These are phyloP conservation scores for Trametes versicolor DNA, from an alignment of 1,284 basidiomycete genomes.

Conservation along the genomic window DNA sequence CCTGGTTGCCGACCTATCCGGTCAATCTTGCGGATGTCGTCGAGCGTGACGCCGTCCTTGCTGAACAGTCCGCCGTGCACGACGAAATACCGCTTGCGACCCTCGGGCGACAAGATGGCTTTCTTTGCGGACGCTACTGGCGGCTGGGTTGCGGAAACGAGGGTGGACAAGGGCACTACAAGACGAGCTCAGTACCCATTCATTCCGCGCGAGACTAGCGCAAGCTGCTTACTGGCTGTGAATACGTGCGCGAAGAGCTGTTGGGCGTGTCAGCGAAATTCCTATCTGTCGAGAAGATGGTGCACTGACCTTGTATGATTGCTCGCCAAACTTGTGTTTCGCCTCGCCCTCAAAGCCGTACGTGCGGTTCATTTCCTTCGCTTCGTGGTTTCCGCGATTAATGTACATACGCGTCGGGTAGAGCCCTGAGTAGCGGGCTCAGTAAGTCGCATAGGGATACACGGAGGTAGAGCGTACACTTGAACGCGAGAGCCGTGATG, in stretches of 20 bases:
- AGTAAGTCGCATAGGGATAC: constrained; percentile 7
- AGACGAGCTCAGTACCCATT: constrained; percentile 8
- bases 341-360: constrained; percentile 98
- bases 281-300: neutral
- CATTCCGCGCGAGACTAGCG: neutral
- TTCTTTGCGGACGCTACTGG: constrained; percentile 55
- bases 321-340: constrained; percentile 94
- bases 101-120: constrained; percentile 84
- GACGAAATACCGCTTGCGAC: constrained; percentile 92
- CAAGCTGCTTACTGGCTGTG: constrained; percentile 75
- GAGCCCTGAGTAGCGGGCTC: constrained; percentile 65
- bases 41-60: constrained; percentile 92
- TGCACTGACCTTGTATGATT: constrained; percentile 79
- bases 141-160: constrained; percentile 79
- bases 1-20: constrained; percentile 93
- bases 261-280: constrained; percentile 7
- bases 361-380: constrained; percentile 89
- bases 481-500: constrained; percentile 93
- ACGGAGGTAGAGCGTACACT: constrained; percentile 70
- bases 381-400: constrained; percentile 98
- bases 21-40: constrained; percentile 90
- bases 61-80: constrained; percentile 98
- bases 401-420: constrained; percentile 90
- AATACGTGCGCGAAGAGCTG: constrained; percentile 94
- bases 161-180: constrained; percentile 89